These are phyloP conservation scores for Syzygium aqueum DNA, from an alignment of 345 rosid species.

Conservation along the genomic window DNA sequence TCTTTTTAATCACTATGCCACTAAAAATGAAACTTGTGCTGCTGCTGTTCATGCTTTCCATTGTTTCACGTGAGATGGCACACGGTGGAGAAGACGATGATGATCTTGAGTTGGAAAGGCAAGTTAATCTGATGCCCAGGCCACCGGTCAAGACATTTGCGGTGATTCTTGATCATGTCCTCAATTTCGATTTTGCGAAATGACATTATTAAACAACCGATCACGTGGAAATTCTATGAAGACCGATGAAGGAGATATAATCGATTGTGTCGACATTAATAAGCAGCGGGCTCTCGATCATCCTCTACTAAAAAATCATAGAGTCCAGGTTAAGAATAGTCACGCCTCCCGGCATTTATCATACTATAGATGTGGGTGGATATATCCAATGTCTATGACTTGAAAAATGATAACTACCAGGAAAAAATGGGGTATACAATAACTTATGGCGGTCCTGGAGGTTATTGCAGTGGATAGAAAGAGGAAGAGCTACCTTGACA, in stretches of 20 bases:
- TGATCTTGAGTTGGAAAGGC: not conserved
- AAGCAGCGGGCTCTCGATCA: not conserved
- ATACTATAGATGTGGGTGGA: not conserved
- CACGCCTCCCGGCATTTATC: no score
- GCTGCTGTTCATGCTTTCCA: accelerated
- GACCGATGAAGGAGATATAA: not conserved
- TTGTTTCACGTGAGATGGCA: not conserved
- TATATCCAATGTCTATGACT: not conserved
- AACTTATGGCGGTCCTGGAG: not conserved
- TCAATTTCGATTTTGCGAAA: not conserved
- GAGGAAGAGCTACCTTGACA: not conserved
- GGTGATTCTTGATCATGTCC: not conserved
- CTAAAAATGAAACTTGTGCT: not conserved
- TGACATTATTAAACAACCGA: not conserved
- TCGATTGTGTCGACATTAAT: not conserved
- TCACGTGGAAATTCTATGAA: not conserved
- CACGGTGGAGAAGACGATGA: not conserved
- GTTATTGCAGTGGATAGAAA: not conserved
- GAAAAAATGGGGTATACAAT: not conserved
- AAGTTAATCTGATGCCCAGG: not conserved
- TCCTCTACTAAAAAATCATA: not conserved
- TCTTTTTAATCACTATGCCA: not conserved
- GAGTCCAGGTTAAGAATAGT: no score
- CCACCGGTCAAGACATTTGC: not conserved
- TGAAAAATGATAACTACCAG: not conserved